Percentiles rank a stretch among this genome's conserved stretches.
These are phyloP conservation scores for Rhizopogon salebrosus DNA, from an alignment of 768 basidiomycete species.

Conservation along the genomic window DNA sequence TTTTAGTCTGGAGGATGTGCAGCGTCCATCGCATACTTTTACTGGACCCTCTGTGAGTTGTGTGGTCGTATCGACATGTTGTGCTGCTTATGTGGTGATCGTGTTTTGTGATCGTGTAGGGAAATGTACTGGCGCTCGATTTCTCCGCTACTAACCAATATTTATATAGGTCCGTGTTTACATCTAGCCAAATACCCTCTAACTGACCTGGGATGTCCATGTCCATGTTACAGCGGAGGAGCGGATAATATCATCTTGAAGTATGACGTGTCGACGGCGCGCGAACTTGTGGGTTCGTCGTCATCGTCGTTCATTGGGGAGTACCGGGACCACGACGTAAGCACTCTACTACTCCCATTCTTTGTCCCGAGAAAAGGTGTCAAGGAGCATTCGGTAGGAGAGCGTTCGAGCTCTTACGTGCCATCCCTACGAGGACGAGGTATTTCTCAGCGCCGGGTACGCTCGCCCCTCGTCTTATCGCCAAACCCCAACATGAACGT, in stretches of 20 bases:
- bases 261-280: slow-evolving; percentile 45
- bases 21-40: slow-evolving; percentile 35
- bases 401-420: slow-evolving; percentile 60
- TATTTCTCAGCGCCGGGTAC: slow-evolving; percentile 42
- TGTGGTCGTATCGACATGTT: too few species aligned
- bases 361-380: neutral
- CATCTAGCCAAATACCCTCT: slow-evolving; percentile 4
- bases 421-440: slow-evolving; percentile 59
- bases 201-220: slow-evolving; percentile 6
- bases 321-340: slow-evolving; percentile 29
- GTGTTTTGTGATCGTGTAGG: slow-evolving; percentile 33
- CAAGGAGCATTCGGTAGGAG: slow-evolving; percentile 37
- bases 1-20: slow-evolving; percentile 54
- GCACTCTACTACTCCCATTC: neutral
- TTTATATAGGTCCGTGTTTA: slow-evolving; percentile 53
- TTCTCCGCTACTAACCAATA: slow-evolving; percentile 66
- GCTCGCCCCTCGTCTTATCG: too few species aligned
- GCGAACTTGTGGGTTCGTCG: slow-evolving; percentile 4
- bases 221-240: slow-evolving; percentile 48
- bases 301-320: slow-evolving; percentile 10
- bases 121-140: slow-evolving; percentile 64
- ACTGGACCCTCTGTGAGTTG: slow-evolving; percentile 37
- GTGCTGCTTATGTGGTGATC: too few species aligned
- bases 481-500: neutral
- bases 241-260: slow-evolving; percentile 46